Base-by-base conservation (phyloP, 768 basidiomycete genomes). In the Rhodocollybia butyracea region DNA sequence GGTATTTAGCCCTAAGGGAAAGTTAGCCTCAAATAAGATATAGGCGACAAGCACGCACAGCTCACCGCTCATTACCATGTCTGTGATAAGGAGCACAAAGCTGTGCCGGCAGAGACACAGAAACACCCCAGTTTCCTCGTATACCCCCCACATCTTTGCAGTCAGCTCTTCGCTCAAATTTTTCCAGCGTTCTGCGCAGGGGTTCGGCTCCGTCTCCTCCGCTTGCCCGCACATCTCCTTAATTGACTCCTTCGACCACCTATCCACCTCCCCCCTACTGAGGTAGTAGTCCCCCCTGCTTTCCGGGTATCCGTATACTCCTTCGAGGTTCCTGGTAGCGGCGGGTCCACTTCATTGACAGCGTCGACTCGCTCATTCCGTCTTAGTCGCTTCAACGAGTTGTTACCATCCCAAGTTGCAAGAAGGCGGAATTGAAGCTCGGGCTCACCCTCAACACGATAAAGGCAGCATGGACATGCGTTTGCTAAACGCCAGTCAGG, bases 51-150 rank as follows among this genome's bases (percentile, higher is more conserved):
- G 5, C 17, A 63, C 62, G 31, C 41, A 69, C 66, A 64, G 54
- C 39, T 70, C 66, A 1, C 69, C 66, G 43, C 69, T 70, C 12
- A 54, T 51, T 5, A 70, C 63, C 68, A 67, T 72, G 50, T 66
- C 66, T 12, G 53, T 57, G 0, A 60, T 59, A 0, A 61, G 31
- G 1, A 66, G 59, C 1, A 60, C 55, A 19, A 67, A 63, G 1
- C 65, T 63, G 56, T 69, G 66, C 0, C 60, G 54, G 50, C 68
- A 69, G 3, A 61, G 54, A 1, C 59, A 43, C 3, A 68, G 29
- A 31, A 68, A 68, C 17, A 68, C 22, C 3, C 64, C 64, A 6
- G 64, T 63, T 54, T 64, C 59, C 12, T 61, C 54, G 51, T 62
- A 66, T 6, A 64, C 41, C 1, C 48, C 61, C 63, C 57, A 64